Percentiles rank a stretch among this genome's conserved stretches.
Conservation (phyloP, 179 eudicot species). For the Spinacia oleracea region DNA sequence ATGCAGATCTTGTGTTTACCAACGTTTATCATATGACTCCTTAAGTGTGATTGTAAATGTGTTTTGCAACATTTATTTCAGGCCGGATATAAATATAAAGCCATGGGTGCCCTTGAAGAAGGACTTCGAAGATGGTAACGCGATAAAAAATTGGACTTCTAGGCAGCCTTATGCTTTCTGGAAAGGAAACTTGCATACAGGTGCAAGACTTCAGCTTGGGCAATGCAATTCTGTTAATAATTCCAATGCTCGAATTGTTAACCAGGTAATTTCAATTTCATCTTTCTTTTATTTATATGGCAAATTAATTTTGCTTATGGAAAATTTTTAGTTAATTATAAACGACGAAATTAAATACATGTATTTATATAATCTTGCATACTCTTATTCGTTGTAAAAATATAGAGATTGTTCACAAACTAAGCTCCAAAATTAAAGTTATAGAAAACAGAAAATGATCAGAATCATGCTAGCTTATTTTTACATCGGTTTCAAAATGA, state of each 20-base stretch:
- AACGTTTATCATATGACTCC: too few relatives aligned
- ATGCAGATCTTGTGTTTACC: neutral
- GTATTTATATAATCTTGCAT: neutral
- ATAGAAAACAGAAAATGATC: too few relatives aligned
- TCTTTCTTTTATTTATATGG: neutral
- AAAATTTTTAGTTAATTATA: too few relatives aligned
- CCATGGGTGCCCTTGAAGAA: constrained; percentile 48
- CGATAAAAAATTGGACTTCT: constrained; percentile 38
- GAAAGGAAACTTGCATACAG: constrained; percentile 47
- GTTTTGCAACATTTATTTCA: constrained; percentile 16
- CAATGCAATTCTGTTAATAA: constrained; percentile 35
- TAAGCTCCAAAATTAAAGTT: too few relatives aligned
- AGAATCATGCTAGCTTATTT: too few relatives aligned
- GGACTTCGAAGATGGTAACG: constrained; percentile 44
- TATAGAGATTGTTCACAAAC: too few relatives aligned
- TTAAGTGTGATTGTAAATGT: too few relatives aligned
- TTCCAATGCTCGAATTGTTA: constrained; percentile 38
- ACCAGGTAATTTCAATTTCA: constrained; percentile 31
- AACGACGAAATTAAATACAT: neutral
- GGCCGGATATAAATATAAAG: constrained; percentile 54
- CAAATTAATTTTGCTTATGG: neutral
- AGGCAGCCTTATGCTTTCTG: constrained; percentile 55
- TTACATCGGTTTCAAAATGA: too few relatives aligned
- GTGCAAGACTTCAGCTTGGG: constrained; percentile 31
- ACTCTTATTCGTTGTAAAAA: too few relatives aligned